Evolutionary conservation across 257 asterid species (phyloP), one percentile per base, ranked within the genome.

Genomic region (Anisodus tanguticus): DNA sequence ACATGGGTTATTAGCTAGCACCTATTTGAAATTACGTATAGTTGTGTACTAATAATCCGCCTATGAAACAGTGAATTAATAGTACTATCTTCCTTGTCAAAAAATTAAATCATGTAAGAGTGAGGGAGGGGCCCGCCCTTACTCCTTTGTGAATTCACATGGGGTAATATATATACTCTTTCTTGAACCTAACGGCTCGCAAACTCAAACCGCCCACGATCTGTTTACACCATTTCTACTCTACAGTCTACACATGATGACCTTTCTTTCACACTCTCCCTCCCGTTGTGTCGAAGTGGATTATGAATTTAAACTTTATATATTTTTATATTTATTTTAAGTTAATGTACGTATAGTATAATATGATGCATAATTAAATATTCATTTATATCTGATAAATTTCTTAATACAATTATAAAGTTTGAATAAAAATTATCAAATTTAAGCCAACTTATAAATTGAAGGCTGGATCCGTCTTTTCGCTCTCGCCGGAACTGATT

Each of bases 121-220:
- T 85, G 72, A 79, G 85, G 8, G 19, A 39, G 80, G 63, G 84
- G 82, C 53, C 63, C 35, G 82, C 53, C 69, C 55, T 49, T 49
- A 49, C 55, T 69, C 54, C 41, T 69, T 77, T 77, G 81, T 74
- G 81, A 13, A 77, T 53, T 77, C 81, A 62, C 87, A 74, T 90
- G 89, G 45, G 55, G 31, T 84, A 89, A 86, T 87, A 90, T 64
- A 31, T 31, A 70, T 70, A 13, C 59, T 43, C 85, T 92, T 90
- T 86, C 95, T 91, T 92, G 62, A 83, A 84, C 93, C 91, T 90
- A 87, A 92, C 95, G 93, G 84, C 89, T 88, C 88, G 91, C 90
- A 84, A 70, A 49, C 81, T 49, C 45, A 22, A 87, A 89, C 95
- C 94, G 93, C 91, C 94, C 95, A 89, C 89, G 87, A 63, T 81